Evolutionary conservation across 1,284 basidiomycete genomes (phyloP).

Genomic region (Heimioporus retisporus): DNA sequence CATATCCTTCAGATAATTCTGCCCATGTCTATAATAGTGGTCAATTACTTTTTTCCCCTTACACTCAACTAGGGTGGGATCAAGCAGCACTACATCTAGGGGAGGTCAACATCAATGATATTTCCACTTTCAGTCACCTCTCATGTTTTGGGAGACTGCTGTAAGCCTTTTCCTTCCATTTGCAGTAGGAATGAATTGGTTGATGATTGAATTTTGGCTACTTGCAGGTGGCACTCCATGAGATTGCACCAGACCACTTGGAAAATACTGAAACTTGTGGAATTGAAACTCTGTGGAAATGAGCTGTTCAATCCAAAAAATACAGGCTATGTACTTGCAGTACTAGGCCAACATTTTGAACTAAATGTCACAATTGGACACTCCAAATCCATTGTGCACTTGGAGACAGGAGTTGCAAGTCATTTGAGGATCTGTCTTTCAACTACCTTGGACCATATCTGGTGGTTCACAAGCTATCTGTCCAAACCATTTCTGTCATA

Average conservation of each 20-base stretch:
- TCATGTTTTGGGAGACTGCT: too few species aligned
- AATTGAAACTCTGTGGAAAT: neutral
- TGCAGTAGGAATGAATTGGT: too few species aligned
- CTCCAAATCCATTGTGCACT: constrained; percentile 3
- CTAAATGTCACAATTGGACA: constrained; percentile 16
- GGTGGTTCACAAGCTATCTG: constrained; percentile 19
- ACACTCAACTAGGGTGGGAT: too few species aligned
- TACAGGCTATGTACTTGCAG: neutral
- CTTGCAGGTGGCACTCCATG: constrained; percentile 8
- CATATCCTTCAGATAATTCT: too few species aligned
- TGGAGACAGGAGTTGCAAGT: constrained; percentile 17
- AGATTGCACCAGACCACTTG: neutral
- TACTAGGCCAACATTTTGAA: constrained; percentile 21
- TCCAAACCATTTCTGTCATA: constrained; percentile 23
- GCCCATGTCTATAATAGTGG: too few species aligned
- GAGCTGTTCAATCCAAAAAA: neutral
- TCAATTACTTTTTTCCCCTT: too few species aligned
- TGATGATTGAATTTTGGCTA: too few species aligned
- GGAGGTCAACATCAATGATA: too few species aligned
- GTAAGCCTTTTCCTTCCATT: too few species aligned
- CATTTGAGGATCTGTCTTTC: constrained; percentile 14
- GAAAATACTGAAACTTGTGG: neutral
- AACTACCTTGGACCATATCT: constrained; percentile 12
- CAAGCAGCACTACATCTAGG: too few species aligned
- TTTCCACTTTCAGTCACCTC: too few species aligned